A percentile compares a stretch with the other conserved stretches of the same genome.
Evolutionary conservation across 2,329 filamentous ascomycete species (phyloP).

Genomic region (Pseudomassariella vexata): DNA sequence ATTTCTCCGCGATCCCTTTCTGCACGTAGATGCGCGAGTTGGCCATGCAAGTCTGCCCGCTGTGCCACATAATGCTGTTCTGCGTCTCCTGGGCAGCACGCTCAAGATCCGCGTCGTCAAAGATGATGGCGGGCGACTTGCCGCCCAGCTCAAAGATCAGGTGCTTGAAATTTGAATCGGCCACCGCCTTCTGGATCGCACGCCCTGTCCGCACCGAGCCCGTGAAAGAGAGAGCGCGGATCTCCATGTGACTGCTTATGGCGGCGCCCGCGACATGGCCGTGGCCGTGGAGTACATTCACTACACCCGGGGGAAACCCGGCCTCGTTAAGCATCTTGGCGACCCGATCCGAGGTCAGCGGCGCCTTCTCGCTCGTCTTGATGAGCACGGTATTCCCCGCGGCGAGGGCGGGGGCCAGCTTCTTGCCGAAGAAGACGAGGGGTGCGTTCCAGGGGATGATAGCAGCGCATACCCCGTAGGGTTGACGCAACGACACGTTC

Average conservation of each 20-base stretch:
- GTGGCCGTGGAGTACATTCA: constrained; percentile 66
- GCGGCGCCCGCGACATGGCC: constrained; percentile 61
- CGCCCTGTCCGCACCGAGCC: constrained; percentile 66
- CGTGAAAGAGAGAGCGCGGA: constrained; percentile 73
- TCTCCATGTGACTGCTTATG: constrained; percentile 59
- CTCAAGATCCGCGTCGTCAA: constrained; percentile 59
- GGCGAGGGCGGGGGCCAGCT: constrained; percentile 64
- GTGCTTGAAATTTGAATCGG: constrained; percentile 58
- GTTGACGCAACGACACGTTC: constrained; percentile 12
- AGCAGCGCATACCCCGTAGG: constrained; percentile 10
- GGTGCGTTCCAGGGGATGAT: constrained; percentile 70
- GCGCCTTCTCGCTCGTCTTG: constrained; percentile 61
- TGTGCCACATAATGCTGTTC: constrained; percentile 42
- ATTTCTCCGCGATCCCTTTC: constrained; percentile 42
- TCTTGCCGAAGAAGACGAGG: constrained; percentile 70
- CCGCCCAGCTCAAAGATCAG: constrained; percentile 64
- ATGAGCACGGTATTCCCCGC: constrained; percentile 59
- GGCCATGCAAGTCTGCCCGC: constrained; percentile 56
- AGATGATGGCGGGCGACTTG: constrained; percentile 59
- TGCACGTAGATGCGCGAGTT: constrained; percentile 55
- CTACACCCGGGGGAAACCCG: constrained; percentile 69
- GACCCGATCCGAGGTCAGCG: constrained; percentile 56
- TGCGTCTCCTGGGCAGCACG: constrained; percentile 50
- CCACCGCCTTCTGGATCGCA: constrained; percentile 67
- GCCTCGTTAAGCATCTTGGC: constrained; percentile 64